Evolutionary conservation across 176 grass and related monocot species (phyloP).

Genomic region (Eremochloa ophiuroides): DNA sequence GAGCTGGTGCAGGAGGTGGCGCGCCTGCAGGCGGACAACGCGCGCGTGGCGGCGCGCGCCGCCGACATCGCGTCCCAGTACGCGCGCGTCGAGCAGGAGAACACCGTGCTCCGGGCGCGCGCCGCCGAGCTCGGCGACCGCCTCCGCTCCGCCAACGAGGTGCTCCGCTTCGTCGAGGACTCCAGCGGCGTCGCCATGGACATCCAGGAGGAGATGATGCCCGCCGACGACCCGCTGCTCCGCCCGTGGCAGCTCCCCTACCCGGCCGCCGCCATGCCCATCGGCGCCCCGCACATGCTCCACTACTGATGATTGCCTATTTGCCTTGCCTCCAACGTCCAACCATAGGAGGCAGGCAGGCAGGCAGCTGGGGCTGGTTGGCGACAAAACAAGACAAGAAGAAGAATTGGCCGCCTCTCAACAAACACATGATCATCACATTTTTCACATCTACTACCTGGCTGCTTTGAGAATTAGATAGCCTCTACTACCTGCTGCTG

Average conservation of each 20-base stretch:
- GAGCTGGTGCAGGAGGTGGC: conserved; percentile 72
- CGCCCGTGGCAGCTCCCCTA: conserved; percentile 64
- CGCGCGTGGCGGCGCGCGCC: conserved; percentile 39
- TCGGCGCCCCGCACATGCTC: conserved; percentile 53
- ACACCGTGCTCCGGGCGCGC: conserved; percentile 58
- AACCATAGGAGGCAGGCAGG: too few species aligned
- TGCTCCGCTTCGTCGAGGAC: conserved; percentile 65
- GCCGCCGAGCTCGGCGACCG: conserved; percentile 60
- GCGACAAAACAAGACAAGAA: conserved; percentile 3
- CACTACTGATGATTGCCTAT: conserved; percentile 34
- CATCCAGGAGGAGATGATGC: conserved; percentile 50
- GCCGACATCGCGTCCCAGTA: conserved; percentile 44
- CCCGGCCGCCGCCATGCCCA: conserved; percentile 55
- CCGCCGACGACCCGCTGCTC: conserved; percentile 62
- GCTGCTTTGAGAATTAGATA: conserved; percentile 22
- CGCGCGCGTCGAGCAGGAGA: conserved; percentile 56
- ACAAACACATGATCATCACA: too few species aligned
- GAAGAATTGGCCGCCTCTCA: neutral
- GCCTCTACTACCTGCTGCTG: conserved; percentile 34
- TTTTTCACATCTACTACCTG: conserved; percentile 13
- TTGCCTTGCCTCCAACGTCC: too few species aligned
- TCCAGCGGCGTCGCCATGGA: conserved; percentile 88
- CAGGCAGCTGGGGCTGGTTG: neutral
- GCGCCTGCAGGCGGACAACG: conserved; percentile 66
- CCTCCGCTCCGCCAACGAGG: conserved; percentile 73